These are phyloP conservation scores for Fomitopsis schrenkii DNA, from an alignment of 1,284 basidiomycete species.

Conservation along the genomic window DNA sequence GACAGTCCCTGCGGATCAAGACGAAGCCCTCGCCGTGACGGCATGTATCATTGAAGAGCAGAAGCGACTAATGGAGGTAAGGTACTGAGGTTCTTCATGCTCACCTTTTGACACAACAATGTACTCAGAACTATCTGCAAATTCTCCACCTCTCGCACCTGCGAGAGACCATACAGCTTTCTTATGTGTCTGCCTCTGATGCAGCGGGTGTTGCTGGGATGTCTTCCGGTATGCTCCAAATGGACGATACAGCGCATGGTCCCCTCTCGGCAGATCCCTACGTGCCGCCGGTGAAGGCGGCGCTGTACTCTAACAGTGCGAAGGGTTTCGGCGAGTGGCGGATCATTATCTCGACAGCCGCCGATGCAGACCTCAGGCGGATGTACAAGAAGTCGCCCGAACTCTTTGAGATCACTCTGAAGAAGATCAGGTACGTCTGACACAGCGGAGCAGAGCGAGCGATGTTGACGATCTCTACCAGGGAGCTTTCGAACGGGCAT, in stretches of 20 bases:
- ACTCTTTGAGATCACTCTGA: conserved; percentile 39
- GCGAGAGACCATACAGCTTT: not conserved
- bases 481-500: conserved; percentile 60
- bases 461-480: conserved; percentile 19
- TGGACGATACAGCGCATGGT: no score
- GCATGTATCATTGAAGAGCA: conserved; percentile 16
- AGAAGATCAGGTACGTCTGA: conserved; percentile 43
- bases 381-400: conserved; percentile 33
- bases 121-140: not conserved
- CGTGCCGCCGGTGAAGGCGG: conserved; percentile 15
- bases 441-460: not conserved
- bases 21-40: conserved; percentile 18
- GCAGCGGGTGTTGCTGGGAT: not conserved
- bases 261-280: not conserved
- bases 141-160: not conserved
- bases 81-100: not conserved
- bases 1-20: conserved; percentile 17
- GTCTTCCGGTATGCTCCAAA: not conserved
- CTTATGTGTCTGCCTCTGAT: not conserved
- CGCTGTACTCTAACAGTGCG: conserved; percentile 39
- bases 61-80: conserved; percentile 16
- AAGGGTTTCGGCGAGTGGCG: conserved; percentile 47
- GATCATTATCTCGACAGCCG: conserved; percentile 38
- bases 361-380: conserved; percentile 35
- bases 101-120: not conserved